Evolutionary conservation across 768 basidiomycete genomes (phyloP), one percentile per base, ranked within the genome.

Genomic region (Rhizopogon vesiculosus): DNA sequence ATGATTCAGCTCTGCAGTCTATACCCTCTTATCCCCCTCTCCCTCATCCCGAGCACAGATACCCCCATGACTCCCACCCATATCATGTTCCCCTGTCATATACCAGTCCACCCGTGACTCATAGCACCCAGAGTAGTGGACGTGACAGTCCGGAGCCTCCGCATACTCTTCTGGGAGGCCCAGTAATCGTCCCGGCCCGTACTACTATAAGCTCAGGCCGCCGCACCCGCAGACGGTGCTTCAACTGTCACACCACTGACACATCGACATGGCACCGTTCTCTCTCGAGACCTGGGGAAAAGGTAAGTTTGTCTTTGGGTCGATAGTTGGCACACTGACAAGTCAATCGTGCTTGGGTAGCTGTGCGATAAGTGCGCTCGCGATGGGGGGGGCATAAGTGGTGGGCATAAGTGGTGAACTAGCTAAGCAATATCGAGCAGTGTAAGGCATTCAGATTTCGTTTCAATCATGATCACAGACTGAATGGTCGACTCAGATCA

Each of bases 231-330:
- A 72, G 89, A 39, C 74, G 87, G 45, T 91, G 89, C 69, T 91
- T 87, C 79, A 91, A 91, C 67, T 91, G 89, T 69, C 85, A 85
- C 67, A 91, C 89, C 25, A 90, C 89, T 13, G 89, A 91, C 59
- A 91, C 90, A 33, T 86, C 85, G 49, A 91, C 89, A 22, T 91
- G 89, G 89, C 72, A 89, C 38, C 72, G 89, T 57, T 84, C 82
- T 15, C 89, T 87, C 64, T 78, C 91, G 56, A 85, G 81, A 56
- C 89, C 88, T 1, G 89, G 89, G 28, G 91, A 91, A 80, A 89
- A 91, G 61, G 80, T 79, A 59, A 56, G 80, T 62, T 6, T 38
- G 15, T 29, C 33, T 55, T 6, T 42, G 2, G 41, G 12, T 28
- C 53, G 19, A 22, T 31, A 49, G 19, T 22, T 22, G 22, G 22